phyloP scores from a whole-genome alignment of 2,329 filamentous ascomycete genomes.

The Curvularia eragrostidis region DNA sequence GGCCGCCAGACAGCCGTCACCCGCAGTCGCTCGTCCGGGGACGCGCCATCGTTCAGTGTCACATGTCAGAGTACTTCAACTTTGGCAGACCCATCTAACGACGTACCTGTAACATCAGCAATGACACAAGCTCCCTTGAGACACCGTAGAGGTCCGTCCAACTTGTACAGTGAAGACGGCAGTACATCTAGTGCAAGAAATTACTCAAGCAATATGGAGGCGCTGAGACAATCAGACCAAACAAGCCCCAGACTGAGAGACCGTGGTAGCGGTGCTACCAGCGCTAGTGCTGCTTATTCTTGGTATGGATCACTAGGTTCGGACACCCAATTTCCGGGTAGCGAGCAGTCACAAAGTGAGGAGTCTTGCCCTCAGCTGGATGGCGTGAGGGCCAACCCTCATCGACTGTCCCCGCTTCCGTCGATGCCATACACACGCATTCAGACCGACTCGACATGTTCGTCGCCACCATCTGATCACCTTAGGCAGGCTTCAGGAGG shows the following conservation, averaged over 20 bases:
- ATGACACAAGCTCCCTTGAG: slow-evolving; percentile 2
- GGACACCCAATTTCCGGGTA: slow-evolving; percentile 35
- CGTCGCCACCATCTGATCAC: slow-evolving; percentile 3
- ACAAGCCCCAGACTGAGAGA: slow-evolving; percentile 9
- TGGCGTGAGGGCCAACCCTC: not conserved
- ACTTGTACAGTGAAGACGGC: not conserved
- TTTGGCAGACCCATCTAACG: slow-evolving; percentile 15
- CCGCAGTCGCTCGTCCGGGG: slow-evolving; percentile 37
- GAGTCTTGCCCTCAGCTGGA: slow-evolving; percentile 8
- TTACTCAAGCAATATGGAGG: not conserved
- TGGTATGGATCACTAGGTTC: slow-evolving; percentile 40
- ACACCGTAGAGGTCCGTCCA: not conserved
- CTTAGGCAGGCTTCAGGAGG: slow-evolving; percentile 2
- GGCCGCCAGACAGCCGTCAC: slow-evolving; percentile 11
- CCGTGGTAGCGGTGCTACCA: slow-evolving; percentile 37
- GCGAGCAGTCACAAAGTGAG: slow-evolving; percentile 23
- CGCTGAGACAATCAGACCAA: not conserved
- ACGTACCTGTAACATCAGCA: slow-evolving; percentile 25
- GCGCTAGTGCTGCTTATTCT: slow-evolving; percentile 39
- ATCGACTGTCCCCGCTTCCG: slow-evolving; percentile 26
- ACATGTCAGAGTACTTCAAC: slow-evolving; percentile 3
- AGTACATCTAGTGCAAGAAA: not conserved
- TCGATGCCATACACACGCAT: slow-evolving; percentile 32
- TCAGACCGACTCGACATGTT: slow-evolving; percentile 6
- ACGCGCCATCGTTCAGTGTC: slow-evolving; percentile 21